Evolutionary conservation across 2,329 filamentous ascomycete genomes (phyloP), one percentile per base, ranked within the genome.

Genomic region (Cytospora mali): DNA sequence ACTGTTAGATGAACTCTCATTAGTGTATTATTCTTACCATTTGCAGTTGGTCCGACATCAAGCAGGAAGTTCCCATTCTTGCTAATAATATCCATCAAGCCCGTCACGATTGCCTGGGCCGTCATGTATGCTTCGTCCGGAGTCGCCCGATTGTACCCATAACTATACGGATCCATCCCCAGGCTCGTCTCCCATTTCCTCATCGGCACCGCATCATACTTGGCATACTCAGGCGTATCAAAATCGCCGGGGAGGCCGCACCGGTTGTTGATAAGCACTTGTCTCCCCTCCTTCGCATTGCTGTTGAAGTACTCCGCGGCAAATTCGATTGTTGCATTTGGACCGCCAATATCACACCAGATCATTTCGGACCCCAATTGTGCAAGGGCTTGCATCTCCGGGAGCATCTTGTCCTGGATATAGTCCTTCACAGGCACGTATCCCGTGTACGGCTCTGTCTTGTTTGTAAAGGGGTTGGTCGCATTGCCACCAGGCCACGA

Each of bases 301-400:
- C 60, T 60, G 64, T 81, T 81, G 71, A 76, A 81, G 73, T 75
- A 81, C 5, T 64, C 58, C 0, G 75, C 70, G 7, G 78, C 77
- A 65, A 80, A 80, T 29, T 75, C 70, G 3, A 75, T 71, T 0
- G 78, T 79, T 2, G 72, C 61, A 65, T 80, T 80, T 1, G 78
- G 74, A 1, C 75, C 77, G 13, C 78, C 78, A 54, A 76, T 77
- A 63, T 80, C 77, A 66, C 77, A 80, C 78, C 78, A 81, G 73
- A 81, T 76, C 21, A 81, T 77, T 48, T 80, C 78, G 0, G 75
- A 78, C 49, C 72, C 74, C 71, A 77, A 76, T 10, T 71, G 65
- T 3, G 78, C 77, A 1, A 81, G 70, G 1, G 73, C 76, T 21
- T 75, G 69, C 77, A 81, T 80, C 65, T 80, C 73, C 0, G 77